Evolutionary conservation across 306 rosid species (phyloP).

Genomic region (Quercus rubra): DNA sequence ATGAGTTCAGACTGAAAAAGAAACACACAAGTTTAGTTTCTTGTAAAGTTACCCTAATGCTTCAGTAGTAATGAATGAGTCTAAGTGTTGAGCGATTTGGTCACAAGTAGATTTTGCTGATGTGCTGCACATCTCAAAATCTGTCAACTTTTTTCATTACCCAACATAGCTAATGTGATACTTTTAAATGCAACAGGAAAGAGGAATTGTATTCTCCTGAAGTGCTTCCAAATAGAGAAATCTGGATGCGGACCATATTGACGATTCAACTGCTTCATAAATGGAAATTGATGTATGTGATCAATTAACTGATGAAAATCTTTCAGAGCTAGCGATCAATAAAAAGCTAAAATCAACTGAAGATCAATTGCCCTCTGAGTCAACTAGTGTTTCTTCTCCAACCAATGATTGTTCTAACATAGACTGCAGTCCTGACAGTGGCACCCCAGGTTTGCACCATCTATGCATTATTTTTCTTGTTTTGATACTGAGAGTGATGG

Average conservation of each 20-base stretch:
- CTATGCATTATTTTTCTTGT: neutral
- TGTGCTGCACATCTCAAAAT: neutral
- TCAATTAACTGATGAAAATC: conserved; percentile 19
- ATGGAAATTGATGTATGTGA: conserved; percentile 8
- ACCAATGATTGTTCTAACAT: conserved; percentile 22
- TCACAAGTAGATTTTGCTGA: neutral
- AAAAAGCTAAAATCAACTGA: conserved; percentile 35
- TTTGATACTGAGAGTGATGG: neutral
- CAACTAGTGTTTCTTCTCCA: conserved; percentile 9
- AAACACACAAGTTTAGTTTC: neutral
- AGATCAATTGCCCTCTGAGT: conserved; percentile 14
- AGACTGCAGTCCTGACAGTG: conserved; percentile 20
- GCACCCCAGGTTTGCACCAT: conserved; percentile 50
- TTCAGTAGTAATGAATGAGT: neutral
- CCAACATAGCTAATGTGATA: neutral
- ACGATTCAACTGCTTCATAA: conserved; percentile 18
- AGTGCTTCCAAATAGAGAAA: conserved; percentile 55
- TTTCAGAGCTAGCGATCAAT: conserved; percentile 1
- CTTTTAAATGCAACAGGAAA: conserved; percentile 41
- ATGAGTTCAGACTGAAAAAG: neutral
- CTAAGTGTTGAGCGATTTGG: neutral
- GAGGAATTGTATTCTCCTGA: conserved; percentile 51
- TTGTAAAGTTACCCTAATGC: neutral
- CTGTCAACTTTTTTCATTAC: conserved; percentile 3
- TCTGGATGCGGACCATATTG: conserved; percentile 22